Evolutionary conservation across 805 yeast species (phyloP).

Genomic region (Spathaspora passalidarum): DNA sequence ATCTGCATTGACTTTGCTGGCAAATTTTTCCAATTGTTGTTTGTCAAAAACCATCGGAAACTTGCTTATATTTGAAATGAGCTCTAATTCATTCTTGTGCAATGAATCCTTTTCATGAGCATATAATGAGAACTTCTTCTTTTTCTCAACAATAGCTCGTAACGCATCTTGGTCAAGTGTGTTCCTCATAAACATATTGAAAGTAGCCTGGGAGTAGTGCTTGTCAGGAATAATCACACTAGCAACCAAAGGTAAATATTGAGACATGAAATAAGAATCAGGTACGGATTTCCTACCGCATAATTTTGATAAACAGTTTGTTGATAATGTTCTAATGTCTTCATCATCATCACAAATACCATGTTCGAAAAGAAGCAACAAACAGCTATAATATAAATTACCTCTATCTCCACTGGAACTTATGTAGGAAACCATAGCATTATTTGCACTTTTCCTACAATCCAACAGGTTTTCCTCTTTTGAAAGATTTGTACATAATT

Average conservation of each 20-base stretch:
- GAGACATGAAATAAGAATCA: constrained; percentile 3
- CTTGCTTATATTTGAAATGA: not conserved
- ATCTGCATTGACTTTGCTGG: constrained; percentile 4
- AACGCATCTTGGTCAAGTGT: constrained; percentile 5
- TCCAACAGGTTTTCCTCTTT: not conserved
- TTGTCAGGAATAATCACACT: constrained; percentile 1
- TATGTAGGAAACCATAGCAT: constrained; percentile 1
- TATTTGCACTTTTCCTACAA: not conserved
- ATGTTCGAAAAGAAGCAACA: constrained; percentile 6
- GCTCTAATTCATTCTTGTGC: constrained; percentile 46
- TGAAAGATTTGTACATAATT: not conserved
- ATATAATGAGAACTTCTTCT: constrained; percentile 44
- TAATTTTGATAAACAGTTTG: constrained; percentile 35
- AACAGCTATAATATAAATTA: not conserved
- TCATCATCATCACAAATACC: constrained; percentile 64
- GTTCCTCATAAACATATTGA: constrained; percentile 4
- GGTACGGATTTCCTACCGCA: constrained; percentile 15
- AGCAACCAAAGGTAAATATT: constrained; percentile 4
- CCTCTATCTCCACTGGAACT: constrained; percentile 2
- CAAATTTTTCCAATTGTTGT: not conserved
- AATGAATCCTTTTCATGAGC: constrained; percentile 67
- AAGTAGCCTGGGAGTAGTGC: not conserved
- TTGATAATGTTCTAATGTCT: constrained; percentile 49
- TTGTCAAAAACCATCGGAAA: constrained; percentile 1
- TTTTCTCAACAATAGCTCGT: constrained; percentile 9